Conservation (phyloP, 768 basidiomycete genomes). For the Mycena olivaceomarginata region DNA sequence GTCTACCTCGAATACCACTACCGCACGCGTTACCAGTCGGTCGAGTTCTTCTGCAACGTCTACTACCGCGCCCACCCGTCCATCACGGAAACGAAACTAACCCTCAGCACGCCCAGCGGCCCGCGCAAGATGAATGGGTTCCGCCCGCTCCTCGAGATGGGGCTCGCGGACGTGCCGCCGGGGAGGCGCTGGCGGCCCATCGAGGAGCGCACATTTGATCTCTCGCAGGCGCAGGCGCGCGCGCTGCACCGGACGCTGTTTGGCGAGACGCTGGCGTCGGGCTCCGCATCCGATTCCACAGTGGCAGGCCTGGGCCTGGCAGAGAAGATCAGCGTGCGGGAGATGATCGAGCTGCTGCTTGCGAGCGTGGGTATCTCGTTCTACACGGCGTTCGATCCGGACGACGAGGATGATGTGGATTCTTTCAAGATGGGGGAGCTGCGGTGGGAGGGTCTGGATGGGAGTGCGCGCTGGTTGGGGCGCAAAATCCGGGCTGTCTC, state of each 20-base stretch:
- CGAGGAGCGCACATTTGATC: constrained; percentile 25
- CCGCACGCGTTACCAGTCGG: constrained; percentile 32
- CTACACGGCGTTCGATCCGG: not conserved
- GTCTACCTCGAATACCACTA: constrained; percentile 33
- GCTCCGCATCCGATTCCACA: not conserved
- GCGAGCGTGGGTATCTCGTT: constrained; percentile 35
- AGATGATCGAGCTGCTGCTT: constrained; percentile 23
- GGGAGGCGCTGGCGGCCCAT: constrained; percentile 31
- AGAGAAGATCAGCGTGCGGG: constrained; percentile 10
- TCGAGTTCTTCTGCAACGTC: constrained; percentile 31
- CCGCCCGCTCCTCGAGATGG: constrained; percentile 30
- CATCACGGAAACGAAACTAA: not conserved
- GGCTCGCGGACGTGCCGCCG: constrained; percentile 30
- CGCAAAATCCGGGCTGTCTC: no score
- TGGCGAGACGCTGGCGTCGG: constrained; percentile 16
- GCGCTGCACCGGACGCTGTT: constrained; percentile 15
- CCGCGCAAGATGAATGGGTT: constrained; percentile 34
- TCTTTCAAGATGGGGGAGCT: constrained; percentile 15
- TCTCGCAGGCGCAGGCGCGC: constrained; percentile 1
- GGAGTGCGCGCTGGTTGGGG: no score
- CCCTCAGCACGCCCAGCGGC: not conserved
- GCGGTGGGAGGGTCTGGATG: constrained; percentile 17
- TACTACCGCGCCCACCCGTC: constrained; percentile 30
- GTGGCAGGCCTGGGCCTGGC: not conserved
- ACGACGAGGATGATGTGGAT: constrained; percentile 16